phyloP scores from a whole-genome alignment of 2,329 filamentous ascomycete species.

The Penicillium crustosum region DNA sequence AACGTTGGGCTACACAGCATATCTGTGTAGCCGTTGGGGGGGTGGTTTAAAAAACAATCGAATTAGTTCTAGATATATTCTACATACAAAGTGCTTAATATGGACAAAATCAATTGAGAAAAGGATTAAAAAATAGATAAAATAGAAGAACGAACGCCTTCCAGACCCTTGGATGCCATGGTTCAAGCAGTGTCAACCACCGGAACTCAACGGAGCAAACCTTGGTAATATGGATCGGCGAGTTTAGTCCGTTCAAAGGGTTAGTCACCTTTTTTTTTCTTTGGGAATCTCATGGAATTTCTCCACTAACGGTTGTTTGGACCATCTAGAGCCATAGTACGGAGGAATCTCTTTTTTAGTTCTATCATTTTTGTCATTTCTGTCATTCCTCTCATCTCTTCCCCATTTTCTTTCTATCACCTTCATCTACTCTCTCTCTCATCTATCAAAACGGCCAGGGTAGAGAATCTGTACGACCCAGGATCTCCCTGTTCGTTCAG shows the following conservation, averaged over 20 bases:
- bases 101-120: background rate
- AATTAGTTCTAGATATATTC: background rate
- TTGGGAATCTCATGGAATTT: conserved; percentile 7
- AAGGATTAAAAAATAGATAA: background rate
- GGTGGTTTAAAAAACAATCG: conserved; percentile 4
- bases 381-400: background rate
- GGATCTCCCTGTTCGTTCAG: conserved; percentile 20
- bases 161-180: conserved; percentile 10
- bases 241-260: background rate
- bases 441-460: background rate
- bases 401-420: conserved; percentile 2
- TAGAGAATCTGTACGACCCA: conserved; percentile 1
- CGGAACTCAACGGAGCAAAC: conserved; percentile 20
- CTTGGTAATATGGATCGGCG: conserved; percentile 14
- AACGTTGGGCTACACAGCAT: conserved; percentile 8
- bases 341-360: background rate
- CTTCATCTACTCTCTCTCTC: background rate
- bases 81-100: no score
- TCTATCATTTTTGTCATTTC: background rate
- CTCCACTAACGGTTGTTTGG: conserved; percentile 6
- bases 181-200: conserved; percentile 17
- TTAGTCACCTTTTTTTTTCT: conserved; percentile 1
- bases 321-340: conserved; percentile 1
- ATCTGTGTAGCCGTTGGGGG: conserved; percentile 17
- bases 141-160: conserved; percentile 1